A percentile compares a stretch with the other conserved stretches of the same genome.
phyloP scores from a whole-genome alignment of 805 yeast species.

The Wickerhamomyces hampshirensis region DNA sequence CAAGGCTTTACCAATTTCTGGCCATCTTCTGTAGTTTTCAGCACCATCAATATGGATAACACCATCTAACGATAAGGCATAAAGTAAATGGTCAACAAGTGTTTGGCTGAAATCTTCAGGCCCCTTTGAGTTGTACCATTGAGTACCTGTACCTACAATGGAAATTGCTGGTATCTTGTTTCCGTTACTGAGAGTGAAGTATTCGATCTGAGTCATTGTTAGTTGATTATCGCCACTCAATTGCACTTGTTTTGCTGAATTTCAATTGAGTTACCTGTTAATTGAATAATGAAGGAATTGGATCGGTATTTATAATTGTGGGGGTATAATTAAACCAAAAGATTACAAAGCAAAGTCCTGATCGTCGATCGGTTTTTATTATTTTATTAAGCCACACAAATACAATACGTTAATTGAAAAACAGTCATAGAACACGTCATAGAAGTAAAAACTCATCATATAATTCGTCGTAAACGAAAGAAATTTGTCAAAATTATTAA shows the following conservation, averaged over 20 bases:
- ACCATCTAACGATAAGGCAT: slow-evolving; percentile 38
- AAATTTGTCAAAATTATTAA: no score
- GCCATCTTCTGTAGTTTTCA: slow-evolving; percentile 49
- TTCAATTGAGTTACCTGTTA: neutral
- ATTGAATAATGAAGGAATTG: slow-evolving; percentile 1
- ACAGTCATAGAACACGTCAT: no score
- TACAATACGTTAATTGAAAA: no score
- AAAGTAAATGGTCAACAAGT: slow-evolving; percentile 28
- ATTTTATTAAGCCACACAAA: no score
- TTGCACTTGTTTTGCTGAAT: neutral
- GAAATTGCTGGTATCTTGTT: slow-evolving; percentile 44
- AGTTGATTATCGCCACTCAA: slow-evolving; percentile 7
- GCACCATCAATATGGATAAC: slow-evolving; percentile 56
- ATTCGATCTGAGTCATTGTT: slow-evolving; percentile 9
- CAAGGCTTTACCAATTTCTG: slow-evolving; percentile 48
- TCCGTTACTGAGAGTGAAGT: slow-evolving; percentile 29
- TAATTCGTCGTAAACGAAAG: neutral
- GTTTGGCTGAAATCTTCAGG: slow-evolving; percentile 25
- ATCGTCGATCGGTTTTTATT: no score
- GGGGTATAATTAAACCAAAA: neutral
- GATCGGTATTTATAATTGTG: neutral
- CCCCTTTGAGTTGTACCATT: slow-evolving; percentile 39
- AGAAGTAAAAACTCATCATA: neutral
- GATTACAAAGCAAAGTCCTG: no score
- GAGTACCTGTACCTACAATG: slow-evolving; percentile 55